A percentile compares a stretch with the other conserved stretches of the same genome.
Conservation (phyloP, 345 rosid species). For the Camelina sativa region DNA sequence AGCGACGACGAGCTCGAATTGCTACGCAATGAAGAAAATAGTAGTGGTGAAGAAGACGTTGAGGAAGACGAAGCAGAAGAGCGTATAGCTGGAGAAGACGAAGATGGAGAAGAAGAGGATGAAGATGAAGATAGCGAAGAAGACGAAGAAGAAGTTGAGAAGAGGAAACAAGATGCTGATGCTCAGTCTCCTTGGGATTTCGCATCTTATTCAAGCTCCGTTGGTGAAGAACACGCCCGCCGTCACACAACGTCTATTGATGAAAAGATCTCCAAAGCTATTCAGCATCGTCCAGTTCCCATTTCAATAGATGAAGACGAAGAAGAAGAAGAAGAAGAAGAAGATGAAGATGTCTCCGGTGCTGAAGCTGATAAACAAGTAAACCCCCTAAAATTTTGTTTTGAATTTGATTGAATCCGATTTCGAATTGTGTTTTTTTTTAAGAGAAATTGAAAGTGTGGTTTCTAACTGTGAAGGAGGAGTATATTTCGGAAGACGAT, state of each 20-base stretch:
- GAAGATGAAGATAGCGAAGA: slow-evolving; percentile 37
- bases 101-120: slow-evolving; percentile 40
- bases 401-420: background rate
- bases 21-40: slow-evolving; percentile 26
- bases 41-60: slow-evolving; percentile 29
- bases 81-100: slow-evolving; percentile 42
- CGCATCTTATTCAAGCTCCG: slow-evolving; percentile 77
- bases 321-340: slow-evolving; percentile 28
- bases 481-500: slow-evolving; percentile 67
- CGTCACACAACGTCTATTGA: slow-evolving; percentile 92
- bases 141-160: slow-evolving; percentile 46
- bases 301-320: slow-evolving; percentile 39
- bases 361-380: slow-evolving; percentile 74
- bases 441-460: slow-evolving; percentile 5
- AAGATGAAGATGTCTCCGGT: slow-evolving; percentile 47
- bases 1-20: slow-evolving; percentile 74
- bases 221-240: slow-evolving; percentile 89
- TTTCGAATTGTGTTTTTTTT: background rate
- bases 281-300: slow-evolving; percentile 51
- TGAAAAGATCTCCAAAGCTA: slow-evolving; percentile 73
- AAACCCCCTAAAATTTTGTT: background rate
- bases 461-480: slow-evolving; percentile 53
- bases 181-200: slow-evolving; percentile 94
- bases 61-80: slow-evolving; percentile 54
- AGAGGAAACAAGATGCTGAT: slow-evolving; percentile 35